Evolutionary conservation across 768 basidiomycete genomes (phyloP).

Genomic region (Kwoniella pini): DNA sequence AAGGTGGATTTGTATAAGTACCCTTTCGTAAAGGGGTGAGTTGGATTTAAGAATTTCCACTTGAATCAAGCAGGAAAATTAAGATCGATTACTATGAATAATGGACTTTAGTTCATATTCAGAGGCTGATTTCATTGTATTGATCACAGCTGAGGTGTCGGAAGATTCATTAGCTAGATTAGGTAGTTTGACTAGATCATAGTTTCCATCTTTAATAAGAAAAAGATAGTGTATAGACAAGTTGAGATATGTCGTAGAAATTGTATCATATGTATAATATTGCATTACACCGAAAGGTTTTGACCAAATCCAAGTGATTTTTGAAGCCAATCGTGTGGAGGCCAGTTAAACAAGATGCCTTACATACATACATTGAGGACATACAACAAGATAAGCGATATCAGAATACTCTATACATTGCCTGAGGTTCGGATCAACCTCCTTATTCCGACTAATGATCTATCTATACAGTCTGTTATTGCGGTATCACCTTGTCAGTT

Average conservation of each 20-base stretch:
- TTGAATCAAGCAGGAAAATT: not conserved
- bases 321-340: not conserved
- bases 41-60: not conserved
- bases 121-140: too few species aligned
- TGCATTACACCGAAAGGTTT: not conserved
- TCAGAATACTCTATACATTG: not conserved
- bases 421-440: not conserved
- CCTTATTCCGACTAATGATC: too few species aligned
- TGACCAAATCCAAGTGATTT: too few species aligned
- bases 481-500: not conserved
- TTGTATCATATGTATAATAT: not conserved
- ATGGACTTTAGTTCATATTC: too few species aligned
- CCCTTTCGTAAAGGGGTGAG: constrained; percentile 6
- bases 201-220: not conserved
- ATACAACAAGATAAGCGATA: not conserved
- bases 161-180: constrained; percentile 57
- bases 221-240: too few species aligned
- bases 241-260: too few species aligned
- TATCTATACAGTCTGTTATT: constrained; percentile 26
- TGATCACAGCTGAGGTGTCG: constrained; percentile 46
- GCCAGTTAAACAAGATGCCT: too few species aligned
- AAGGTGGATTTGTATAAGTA: constrained; percentile 20
- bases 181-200: constrained; percentile 44
- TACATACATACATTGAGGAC: too few species aligned
- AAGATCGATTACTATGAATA: not conserved